These are phyloP conservation scores for Haematococcus lacustris DNA, from an alignment of 139 green algal genomes.

Conservation along the genomic window DNA sequence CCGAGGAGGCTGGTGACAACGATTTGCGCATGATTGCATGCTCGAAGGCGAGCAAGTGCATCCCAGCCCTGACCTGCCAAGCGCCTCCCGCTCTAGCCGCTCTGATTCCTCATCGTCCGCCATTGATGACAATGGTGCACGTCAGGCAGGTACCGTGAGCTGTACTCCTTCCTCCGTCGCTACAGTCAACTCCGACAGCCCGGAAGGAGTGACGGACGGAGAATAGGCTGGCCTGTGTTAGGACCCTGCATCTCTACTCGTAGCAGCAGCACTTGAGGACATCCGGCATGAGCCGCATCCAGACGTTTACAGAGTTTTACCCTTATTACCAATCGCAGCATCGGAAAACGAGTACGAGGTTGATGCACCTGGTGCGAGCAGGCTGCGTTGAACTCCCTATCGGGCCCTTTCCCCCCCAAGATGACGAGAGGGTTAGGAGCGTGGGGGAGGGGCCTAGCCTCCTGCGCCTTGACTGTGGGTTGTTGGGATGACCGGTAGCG, in stretches of 20 bases:
- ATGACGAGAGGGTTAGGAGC: too few species aligned
- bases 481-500: too few species aligned
- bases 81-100: slow-evolving; percentile 21
- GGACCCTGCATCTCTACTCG: not conserved
- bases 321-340: slow-evolving; percentile 31
- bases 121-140: not conserved
- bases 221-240: not conserved
- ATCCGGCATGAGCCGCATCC: not conserved
- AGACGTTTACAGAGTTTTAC: slow-evolving; percentile 30
- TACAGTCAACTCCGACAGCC: not conserved
- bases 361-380: slow-evolving; percentile 31
- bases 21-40: too few species aligned
- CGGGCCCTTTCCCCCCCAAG: too few species aligned
- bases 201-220: not conserved
- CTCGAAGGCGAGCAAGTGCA: too few species aligned
- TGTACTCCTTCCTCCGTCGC: not conserved
- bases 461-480: too few species aligned
- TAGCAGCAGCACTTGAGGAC: not conserved
- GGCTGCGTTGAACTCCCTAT: too few species aligned
- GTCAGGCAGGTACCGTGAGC: not conserved
- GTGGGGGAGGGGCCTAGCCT: too few species aligned
- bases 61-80: slow-evolving; percentile 19
- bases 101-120: slow-evolving; percentile 18
- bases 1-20: not conserved
- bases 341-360: slow-evolving; percentile 13